Evolutionary conservation across 2,329 filamentous ascomycete species (phyloP), one percentile per base, ranked within the genome.

Genomic region (Phialophora macrospora): DNA sequence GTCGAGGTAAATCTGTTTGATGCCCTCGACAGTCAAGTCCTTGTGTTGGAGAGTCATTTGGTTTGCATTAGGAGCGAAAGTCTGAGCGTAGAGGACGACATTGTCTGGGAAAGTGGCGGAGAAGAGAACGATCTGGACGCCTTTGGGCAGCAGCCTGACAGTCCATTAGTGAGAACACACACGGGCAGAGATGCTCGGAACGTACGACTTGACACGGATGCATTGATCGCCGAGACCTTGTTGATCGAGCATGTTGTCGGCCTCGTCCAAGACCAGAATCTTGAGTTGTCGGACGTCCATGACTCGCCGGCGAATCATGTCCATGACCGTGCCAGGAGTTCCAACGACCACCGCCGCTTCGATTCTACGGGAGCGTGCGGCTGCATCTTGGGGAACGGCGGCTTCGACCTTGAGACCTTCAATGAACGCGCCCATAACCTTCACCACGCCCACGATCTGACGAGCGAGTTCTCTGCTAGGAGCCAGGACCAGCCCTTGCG

Each of bases 201-300:
- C 80, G 74, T 80, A 95, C 92, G 80, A 79, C 82, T 96, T 97
- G 72, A 97, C 92, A 71, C 93, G 88, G 73, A 93, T 86, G 78
- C 94, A 98, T 80, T 99, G 95, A 65, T 98, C 95, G 60, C 95
- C 95, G 62, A 99, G 84, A 59, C 95, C 94, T 79, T 97, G 92
- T 79, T 94, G 90, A 75, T 98, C 95, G 66, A 99, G 82, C 95
- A 99, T 99, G 81, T 97, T 98, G 81, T 99, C 95, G 64, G 95
- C 95, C 81, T 99, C 95, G 74, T 99, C 95, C 60, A 99, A 85
- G 63, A 97, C 94, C 67, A 99, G 85, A 8, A 96, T 86, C 77
- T 88, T 91, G 72, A 99, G 83, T 64, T 88, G 80, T 20, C 84
- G 86, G 0, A 87, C 79, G 72, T 96, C 87, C 70, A 99, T 85